phyloP scores from a whole-genome alignment of 169 alveolate genomes.

The Cystoisospora suis region DNA sequence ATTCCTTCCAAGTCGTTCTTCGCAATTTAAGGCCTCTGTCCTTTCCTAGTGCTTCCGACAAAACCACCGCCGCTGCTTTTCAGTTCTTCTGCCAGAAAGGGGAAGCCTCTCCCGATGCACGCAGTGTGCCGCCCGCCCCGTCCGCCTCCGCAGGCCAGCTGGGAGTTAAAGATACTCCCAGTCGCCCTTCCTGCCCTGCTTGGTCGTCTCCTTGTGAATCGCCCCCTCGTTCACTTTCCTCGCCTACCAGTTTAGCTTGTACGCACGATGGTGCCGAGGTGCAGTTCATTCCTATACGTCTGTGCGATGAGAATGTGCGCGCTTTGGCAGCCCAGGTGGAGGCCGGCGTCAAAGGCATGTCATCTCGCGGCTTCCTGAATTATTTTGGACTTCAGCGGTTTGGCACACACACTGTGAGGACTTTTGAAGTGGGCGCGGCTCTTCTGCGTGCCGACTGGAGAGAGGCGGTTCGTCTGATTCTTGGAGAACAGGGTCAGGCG shows the following conservation, averaged over 20 bases:
- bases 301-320: not conserved
- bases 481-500: not conserved
- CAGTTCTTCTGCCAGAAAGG: too few relatives aligned
- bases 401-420: slow-evolving; percentile 38
- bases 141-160: not conserved
- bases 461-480: slow-evolving; percentile 40
- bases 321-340: slow-evolving; percentile 6
- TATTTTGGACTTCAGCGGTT: slow-evolving; percentile 62
- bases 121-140: too few relatives aligned
- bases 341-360: not conserved
- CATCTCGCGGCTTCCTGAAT: slow-evolving; percentile 48
- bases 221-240: not conserved
- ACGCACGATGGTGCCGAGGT: not conserved
- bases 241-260: not conserved
- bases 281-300: not conserved
- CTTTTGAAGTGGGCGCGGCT: slow-evolving; percentile 53
- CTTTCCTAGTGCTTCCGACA: too few relatives aligned
- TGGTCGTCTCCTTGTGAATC: too few relatives aligned
- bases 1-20: slow-evolving; percentile 35
- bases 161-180: too few relatives aligned
- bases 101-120: too few relatives aligned
- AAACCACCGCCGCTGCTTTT: too few relatives aligned
- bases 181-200: not conserved
- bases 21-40: slow-evolving; percentile 35
- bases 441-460: slow-evolving; percentile 39